Percentiles rank a stretch among this genome's conserved stretches.
phyloP scores from a whole-genome alignment of 495 filamentous ascomycete species.

The Parachaetomium inaequale region DNA sequence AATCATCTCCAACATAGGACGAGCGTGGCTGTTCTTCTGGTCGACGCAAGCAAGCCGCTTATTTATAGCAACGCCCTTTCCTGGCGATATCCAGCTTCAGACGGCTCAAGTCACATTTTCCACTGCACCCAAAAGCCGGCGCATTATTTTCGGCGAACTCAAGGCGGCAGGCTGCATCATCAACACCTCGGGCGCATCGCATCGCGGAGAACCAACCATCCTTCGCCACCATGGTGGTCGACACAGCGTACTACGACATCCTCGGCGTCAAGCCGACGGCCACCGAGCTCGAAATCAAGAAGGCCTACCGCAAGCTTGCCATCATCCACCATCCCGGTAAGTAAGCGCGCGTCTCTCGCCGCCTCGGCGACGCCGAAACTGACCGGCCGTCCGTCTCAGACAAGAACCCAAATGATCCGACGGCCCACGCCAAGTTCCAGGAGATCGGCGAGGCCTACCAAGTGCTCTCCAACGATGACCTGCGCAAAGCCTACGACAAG shows the following conservation, averaged over 20 bases:
- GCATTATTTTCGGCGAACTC: constrained; percentile 1
- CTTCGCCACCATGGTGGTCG: constrained; percentile 65
- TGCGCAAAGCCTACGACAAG: constrained; percentile 91
- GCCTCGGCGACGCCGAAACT: constrained; percentile 2
- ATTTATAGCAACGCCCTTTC: neutral
- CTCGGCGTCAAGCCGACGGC: constrained; percentile 85
- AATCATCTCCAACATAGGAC: neutral
- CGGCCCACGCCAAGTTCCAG: constrained; percentile 91
- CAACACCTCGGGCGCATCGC: neutral
- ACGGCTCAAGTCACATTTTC: neutral
- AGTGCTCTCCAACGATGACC: constrained; percentile 80
- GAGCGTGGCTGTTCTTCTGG: neutral
- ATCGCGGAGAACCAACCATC: neutral
- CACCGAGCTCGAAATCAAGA: constrained; percentile 96
- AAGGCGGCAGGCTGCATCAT: neutral
- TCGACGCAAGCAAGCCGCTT: neutral
- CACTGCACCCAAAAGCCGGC: neutral
- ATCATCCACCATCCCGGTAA: constrained; percentile 65
- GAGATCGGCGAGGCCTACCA: constrained; percentile 97
- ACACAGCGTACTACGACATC: constrained; percentile 85
- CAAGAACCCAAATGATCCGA: constrained; percentile 96
- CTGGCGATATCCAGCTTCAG: neutral
- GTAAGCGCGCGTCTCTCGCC: constrained; percentile 4
- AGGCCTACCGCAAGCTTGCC: constrained; percentile 95
- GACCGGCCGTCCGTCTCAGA: constrained; percentile 49